phyloP scores from a whole-genome alignment of 2,329 filamentous ascomycete species.

The Penicillium rolfsii region DNA sequence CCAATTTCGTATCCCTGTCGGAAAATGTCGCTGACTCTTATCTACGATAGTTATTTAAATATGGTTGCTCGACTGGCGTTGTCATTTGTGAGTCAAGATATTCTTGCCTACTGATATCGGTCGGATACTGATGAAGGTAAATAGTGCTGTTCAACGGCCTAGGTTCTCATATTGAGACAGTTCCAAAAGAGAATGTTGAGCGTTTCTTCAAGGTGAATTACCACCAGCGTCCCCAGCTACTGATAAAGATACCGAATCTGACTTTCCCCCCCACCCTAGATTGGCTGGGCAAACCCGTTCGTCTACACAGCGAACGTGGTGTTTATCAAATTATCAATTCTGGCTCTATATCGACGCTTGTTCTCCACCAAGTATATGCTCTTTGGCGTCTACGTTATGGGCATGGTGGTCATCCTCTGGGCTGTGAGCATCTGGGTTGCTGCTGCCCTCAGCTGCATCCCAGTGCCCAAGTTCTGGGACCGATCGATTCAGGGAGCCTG shows the following conservation, averaged over 20 bases:
- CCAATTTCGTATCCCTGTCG: background rate
- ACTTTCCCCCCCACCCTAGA: slow-evolving; percentile 16
- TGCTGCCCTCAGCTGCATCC: slow-evolving; percentile 30
- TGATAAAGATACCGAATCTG: background rate
- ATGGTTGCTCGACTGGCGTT: slow-evolving; percentile 35
- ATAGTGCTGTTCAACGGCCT: slow-evolving; percentile 34
- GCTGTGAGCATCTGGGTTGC: slow-evolving; percentile 28
- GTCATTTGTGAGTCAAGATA: slow-evolving; percentile 28
- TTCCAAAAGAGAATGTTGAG: slow-evolving; percentile 29
- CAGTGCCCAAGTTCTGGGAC: slow-evolving; percentile 34
- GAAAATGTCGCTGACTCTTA: background rate
- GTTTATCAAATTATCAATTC: slow-evolving; percentile 36
- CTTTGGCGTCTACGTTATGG: slow-evolving; percentile 26
- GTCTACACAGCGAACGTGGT: slow-evolving; percentile 32
- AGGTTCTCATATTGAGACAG: slow-evolving; percentile 35
- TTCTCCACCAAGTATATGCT: slow-evolving; percentile 30
- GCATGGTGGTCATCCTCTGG: slow-evolving; percentile 30
- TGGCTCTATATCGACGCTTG: slow-evolving; percentile 35
- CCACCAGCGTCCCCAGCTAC: background rate
- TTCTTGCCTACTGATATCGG: background rate
- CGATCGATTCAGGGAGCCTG: slow-evolving; percentile 29
- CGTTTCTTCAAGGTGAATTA: slow-evolving; percentile 30
- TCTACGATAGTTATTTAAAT: slow-evolving; percentile 32
- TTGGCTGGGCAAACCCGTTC: slow-evolving; percentile 35
- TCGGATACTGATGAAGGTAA: background rate